phyloP scores from a whole-genome alignment of 768 basidiomycete species.

The Filobasidium wieringae region DNA sequence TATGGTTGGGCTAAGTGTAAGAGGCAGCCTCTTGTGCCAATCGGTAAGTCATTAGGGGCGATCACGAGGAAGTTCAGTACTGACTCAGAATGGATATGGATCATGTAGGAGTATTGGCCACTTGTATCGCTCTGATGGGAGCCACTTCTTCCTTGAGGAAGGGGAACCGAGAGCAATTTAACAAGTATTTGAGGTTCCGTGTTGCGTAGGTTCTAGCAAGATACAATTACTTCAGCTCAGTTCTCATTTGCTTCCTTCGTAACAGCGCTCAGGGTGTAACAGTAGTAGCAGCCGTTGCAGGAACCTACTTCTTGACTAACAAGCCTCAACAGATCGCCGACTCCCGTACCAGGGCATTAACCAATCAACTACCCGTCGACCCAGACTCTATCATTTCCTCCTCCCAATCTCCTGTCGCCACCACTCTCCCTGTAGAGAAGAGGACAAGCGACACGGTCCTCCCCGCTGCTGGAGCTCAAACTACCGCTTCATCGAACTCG shows the following conservation, averaged over 20 bases:
- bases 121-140: conserved; percentile 28
- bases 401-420: background rate
- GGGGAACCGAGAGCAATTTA: conserved; percentile 31
- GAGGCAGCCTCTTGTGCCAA: conserved; percentile 30
- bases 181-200: conserved; percentile 30
- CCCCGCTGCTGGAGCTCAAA: background rate
- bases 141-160: conserved; percentile 27
- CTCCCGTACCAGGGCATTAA: conserved; percentile 7
- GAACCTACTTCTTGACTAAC: conserved; percentile 17
- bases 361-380: conserved; percentile 28
- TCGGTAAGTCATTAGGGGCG: conserved; percentile 19
- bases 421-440: background rate
- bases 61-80: background rate
- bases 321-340: conserved; percentile 14
- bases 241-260: background rate
- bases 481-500: background rate
- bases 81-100: background rate
- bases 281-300: conserved; percentile 30
- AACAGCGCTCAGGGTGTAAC: conserved; percentile 34
- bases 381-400: conserved; percentile 10
- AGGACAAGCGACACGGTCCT: background rate
- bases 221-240: background rate
- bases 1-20: conserved; percentile 34
- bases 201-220: conserved; percentile 24
- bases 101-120: conserved; percentile 27